phyloP scores from a whole-genome alignment of 176 grass and related monocot genomes.

The Alopecurus myosuroides region DNA sequence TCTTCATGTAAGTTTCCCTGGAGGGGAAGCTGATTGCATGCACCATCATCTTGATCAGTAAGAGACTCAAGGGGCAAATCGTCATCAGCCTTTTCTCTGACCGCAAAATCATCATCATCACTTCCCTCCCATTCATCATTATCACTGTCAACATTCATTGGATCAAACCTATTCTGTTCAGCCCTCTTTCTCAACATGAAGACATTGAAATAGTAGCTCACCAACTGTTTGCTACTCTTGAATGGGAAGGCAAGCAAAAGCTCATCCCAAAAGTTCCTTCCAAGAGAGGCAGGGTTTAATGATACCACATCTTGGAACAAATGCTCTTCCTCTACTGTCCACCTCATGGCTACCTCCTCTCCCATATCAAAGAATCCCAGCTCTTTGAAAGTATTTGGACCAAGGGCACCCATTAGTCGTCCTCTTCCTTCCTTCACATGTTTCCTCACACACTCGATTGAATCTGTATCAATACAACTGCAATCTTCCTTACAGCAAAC shows the following conservation, averaged over 20 bases:
- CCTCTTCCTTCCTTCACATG: conserved; percentile 76
- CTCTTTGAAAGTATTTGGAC: conserved; percentile 43
- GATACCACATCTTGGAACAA: conserved; percentile 78
- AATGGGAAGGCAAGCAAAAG: conserved; percentile 58
- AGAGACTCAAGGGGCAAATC: conserved; percentile 71
- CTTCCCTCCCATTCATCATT: conserved; percentile 78
- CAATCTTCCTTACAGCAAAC: conserved; percentile 43
- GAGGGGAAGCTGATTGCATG: conserved; percentile 22
- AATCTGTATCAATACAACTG: conserved; percentile 53
- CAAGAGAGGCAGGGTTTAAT: conserved; percentile 54
- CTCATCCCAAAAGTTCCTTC: conserved; percentile 75
- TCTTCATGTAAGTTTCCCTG: conserved; percentile 23
- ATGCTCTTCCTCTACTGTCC: conserved; percentile 70
- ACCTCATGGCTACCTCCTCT: conserved; percentile 66
- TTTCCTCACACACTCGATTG: conserved; percentile 63
- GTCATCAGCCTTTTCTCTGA: conserved; percentile 38
- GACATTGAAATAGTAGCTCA: conserved; percentile 93
- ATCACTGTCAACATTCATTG: conserved; percentile 73
- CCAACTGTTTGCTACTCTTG: conserved; percentile 56
- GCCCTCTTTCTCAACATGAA: conserved; percentile 86
- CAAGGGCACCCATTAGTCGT: conserved; percentile 44
- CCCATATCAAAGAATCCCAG: conserved; percentile 80
- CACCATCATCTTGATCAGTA: conserved; percentile 44
- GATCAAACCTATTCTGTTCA: conserved; percentile 76
- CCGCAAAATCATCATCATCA: conserved; percentile 38